These are phyloP conservation scores for Malassezia caprae DNA, from an alignment of 1,284 basidiomycete genomes.

Conservation along the genomic window DNA sequence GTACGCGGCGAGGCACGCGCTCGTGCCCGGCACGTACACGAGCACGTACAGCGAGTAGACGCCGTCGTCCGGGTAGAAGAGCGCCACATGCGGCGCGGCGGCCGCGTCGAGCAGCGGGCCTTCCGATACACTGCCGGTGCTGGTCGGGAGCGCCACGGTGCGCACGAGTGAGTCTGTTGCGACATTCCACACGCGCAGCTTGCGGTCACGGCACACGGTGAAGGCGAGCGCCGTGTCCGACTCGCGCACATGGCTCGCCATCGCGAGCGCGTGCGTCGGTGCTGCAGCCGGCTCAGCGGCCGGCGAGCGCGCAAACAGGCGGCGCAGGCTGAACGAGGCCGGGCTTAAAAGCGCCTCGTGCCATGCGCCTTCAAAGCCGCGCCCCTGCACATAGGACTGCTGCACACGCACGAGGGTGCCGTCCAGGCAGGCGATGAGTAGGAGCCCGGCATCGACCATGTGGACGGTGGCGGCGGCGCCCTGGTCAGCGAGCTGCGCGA, in stretches of 20 bases:
- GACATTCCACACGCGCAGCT: slow-evolving; percentile 42
- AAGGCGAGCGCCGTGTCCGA: slow-evolving; percentile 28
- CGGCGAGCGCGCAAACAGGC: slow-evolving; percentile 27
- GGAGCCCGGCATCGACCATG: slow-evolving; percentile 25
- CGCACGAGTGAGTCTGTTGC: slow-evolving; percentile 37
- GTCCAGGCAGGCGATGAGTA: slow-evolving; percentile 35
- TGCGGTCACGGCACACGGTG: slow-evolving; percentile 36
- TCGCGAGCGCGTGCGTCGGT: slow-evolving; percentile 25
- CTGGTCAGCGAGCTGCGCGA: slow-evolving; percentile 21
- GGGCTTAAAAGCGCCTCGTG: slow-evolving; percentile 28
- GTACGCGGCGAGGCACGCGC: slow-evolving; percentile 37
- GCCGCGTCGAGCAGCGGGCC: slow-evolving; percentile 16
- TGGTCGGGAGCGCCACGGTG: slow-evolving; percentile 30
- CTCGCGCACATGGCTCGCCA: slow-evolving; percentile 26
- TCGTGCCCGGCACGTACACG: slow-evolving; percentile 35
- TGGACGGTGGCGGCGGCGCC: slow-evolving; percentile 23
- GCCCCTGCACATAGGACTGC: slow-evolving; percentile 15
- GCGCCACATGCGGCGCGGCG: slow-evolving; percentile 23
- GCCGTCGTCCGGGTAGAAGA: slow-evolving; percentile 24
- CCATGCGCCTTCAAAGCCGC: slow-evolving; percentile 24
- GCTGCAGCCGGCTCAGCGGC: slow-evolving; percentile 17
- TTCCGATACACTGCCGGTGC: slow-evolving; percentile 18
- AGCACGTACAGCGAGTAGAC: slow-evolving; percentile 28
- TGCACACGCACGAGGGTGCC: slow-evolving; percentile 34
- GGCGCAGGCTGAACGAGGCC: slow-evolving; percentile 37